A percentile compares a stretch with the other conserved stretches of the same genome.
Conservation (phyloP, 495 filamentous ascomycete species). For the Penicillium lagena region DNA sequence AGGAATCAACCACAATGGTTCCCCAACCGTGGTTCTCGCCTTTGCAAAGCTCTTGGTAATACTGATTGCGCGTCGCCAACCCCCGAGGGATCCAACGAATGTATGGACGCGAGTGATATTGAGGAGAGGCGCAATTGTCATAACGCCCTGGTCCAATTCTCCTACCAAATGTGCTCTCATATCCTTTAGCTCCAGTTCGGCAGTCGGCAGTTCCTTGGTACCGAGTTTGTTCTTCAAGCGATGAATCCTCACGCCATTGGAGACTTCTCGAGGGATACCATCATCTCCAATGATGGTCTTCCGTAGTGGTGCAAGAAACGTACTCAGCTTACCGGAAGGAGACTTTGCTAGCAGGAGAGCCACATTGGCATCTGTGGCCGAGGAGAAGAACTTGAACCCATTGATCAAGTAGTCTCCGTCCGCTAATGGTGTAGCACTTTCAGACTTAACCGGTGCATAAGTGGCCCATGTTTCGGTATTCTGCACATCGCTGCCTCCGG, state of each 20-base stretch:
- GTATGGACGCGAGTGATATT: constrained; percentile 66
- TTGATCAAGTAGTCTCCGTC: constrained; percentile 40
- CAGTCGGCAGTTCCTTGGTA: constrained; percentile 62
- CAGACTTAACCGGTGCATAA: constrained; percentile 12
- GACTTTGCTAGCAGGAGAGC: constrained; percentile 66
- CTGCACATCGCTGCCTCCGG: constrained; percentile 67
- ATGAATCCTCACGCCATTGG: constrained; percentile 59
- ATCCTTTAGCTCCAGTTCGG: constrained; percentile 57
- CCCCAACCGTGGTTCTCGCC: constrained; percentile 45
- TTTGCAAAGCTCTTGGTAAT: constrained; percentile 54
- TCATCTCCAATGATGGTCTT: constrained; percentile 26
- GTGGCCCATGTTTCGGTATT: constrained; percentile 62
- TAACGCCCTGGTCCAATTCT: constrained; percentile 54
- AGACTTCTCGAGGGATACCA: constrained; percentile 21
- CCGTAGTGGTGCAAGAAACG: constrained; percentile 62
- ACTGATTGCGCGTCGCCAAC: constrained; percentile 54
- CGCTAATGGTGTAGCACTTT: constrained; percentile 7
- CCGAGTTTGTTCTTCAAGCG: constrained; percentile 67
- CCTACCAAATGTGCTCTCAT: constrained; percentile 63
- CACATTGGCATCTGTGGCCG: constrained; percentile 66
- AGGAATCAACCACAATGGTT: constrained; percentile 46
- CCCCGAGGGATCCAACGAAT: constrained; percentile 48
- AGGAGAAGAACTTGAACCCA: constrained; percentile 76
- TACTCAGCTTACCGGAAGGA: constrained; percentile 45
- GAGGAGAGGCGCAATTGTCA: constrained; percentile 58